phyloP scores from a whole-genome alignment of 208 protist genomes.

The Trichomonas tenax region DNA sequence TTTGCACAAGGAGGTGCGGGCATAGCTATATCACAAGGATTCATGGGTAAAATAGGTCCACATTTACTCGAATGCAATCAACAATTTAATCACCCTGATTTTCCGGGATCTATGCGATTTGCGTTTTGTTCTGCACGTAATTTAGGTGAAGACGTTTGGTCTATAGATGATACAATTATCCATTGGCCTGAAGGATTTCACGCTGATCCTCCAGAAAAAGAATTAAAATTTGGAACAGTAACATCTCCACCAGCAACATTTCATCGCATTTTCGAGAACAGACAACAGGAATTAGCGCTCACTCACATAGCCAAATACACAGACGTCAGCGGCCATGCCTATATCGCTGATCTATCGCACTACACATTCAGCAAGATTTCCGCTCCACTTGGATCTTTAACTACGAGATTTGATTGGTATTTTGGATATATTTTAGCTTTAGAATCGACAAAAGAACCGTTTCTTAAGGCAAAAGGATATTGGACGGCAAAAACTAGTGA shows the following conservation, averaged over 20 bases:
- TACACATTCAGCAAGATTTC: not conserved
- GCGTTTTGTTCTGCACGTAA: not conserved
- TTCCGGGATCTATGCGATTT: constrained; percentile 8
- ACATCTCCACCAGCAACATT: not conserved
- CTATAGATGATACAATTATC: not conserved
- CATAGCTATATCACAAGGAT: not conserved
- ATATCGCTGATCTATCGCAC: not conserved
- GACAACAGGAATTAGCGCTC: not conserved
- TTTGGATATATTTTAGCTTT: not conserved
- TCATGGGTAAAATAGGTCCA: not conserved
- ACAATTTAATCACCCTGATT: not conserved
- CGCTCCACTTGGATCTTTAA: not conserved
- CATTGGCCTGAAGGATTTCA: not conserved
- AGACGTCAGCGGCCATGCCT: not conserved
- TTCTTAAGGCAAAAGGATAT: not conserved
- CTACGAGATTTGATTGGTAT: not conserved
- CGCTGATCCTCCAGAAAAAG: not conserved
- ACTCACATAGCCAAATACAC: not conserved
- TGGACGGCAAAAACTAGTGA: not conserved
- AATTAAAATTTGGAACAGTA: not conserved
- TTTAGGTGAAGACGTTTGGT: not conserved
- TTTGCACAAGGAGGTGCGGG: not conserved
- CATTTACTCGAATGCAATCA: not conserved
- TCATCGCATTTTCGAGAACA: not conserved
- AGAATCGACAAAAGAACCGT: not conserved